Conservation (phyloP, 768 basidiomycete genomes). For the Lactarius hatsudake region DNA sequence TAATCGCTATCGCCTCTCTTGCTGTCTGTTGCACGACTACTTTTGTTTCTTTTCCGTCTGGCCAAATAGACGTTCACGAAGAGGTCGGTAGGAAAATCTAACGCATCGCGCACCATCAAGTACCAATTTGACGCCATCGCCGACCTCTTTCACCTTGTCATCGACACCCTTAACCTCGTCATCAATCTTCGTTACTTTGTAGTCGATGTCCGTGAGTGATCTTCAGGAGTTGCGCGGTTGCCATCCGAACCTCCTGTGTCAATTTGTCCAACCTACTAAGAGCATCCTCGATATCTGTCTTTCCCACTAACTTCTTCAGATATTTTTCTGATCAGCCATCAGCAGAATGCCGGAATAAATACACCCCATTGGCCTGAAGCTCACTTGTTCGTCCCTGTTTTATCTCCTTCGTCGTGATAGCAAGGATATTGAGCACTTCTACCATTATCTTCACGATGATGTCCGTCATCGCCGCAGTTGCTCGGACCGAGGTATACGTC, state of each 20-base stretch:
- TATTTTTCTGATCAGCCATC: neutral
- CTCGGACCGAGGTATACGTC: neutral
- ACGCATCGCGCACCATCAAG: neutral
- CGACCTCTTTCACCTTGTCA: neutral
- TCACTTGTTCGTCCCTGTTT: constrained; percentile 3
- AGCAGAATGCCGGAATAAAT: no score
- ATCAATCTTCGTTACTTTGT: neutral
- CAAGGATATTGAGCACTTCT: constrained; percentile 3
- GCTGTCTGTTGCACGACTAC: neutral
- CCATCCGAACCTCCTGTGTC: neutral
- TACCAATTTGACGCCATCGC: neutral
- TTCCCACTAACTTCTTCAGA: neutral
- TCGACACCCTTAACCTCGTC: neutral
- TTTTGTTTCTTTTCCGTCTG: neutral
- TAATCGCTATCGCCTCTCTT: neutral
- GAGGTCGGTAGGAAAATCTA: neutral
- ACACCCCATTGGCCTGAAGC: neutral
- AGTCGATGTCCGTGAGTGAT: neutral
- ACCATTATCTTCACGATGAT: constrained; percentile 2
- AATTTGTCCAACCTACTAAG: neutral
- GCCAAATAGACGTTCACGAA: neutral
- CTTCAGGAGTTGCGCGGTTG: neutral
- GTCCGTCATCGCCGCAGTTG: neutral
- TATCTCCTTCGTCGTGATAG: neutral
- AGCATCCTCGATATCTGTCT: neutral